phyloP scores from a whole-genome alignment of 2,329 filamentous ascomycete species.

The Rutstroemia sp. region DNA sequence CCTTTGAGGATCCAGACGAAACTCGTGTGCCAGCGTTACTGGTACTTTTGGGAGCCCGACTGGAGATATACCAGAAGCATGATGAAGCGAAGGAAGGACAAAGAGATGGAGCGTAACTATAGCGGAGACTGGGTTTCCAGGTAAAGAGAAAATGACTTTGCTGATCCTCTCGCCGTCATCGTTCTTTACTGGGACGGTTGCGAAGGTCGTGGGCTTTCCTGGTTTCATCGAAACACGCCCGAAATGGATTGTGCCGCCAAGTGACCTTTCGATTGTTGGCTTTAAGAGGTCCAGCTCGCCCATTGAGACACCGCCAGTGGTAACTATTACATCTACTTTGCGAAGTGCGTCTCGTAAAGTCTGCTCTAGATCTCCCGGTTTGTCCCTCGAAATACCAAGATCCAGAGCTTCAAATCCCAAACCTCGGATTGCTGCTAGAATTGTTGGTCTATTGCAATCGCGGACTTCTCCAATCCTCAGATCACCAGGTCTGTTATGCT shows the following conservation, averaged over 20 bases:
- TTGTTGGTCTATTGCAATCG: constrained; percentile 84
- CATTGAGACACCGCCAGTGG: constrained; percentile 94
- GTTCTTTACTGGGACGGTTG: constrained; percentile 67
- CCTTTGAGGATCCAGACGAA: constrained; percentile 65
- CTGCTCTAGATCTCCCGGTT: constrained; percentile 66
- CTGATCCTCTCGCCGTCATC: constrained; percentile 48
- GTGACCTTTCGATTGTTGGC: constrained; percentile 82
- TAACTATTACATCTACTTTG: constrained; percentile 74
- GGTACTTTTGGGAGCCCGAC: constrained; percentile 65
- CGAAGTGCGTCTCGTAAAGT: constrained; percentile 69
- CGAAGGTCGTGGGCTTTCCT: constrained; percentile 95
- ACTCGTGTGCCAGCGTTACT: constrained; percentile 64
- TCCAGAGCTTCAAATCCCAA: constrained; percentile 77
- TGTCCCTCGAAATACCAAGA: constrained; percentile 75
- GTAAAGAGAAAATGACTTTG: constrained; percentile 80
- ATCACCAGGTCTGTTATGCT: constrained; percentile 54
- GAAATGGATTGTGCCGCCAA: constrained; percentile 93
- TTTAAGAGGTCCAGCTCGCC: constrained; percentile 95
- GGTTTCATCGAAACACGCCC: constrained; percentile 97
- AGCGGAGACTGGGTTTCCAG: constrained; percentile 89
- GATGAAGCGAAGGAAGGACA: constrained; percentile 79
- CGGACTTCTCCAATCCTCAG: constrained; percentile 78
- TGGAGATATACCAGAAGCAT: constrained; percentile 60
- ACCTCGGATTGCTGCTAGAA: constrained; percentile 68
- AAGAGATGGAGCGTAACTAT: constrained; percentile 93